A percentile compares a stretch with the other conserved stretches of the same genome.
These are phyloP conservation scores for Podosphaera aphanis DNA, from an alignment of 2,329 filamentous ascomycete genomes.

Conservation along the genomic window DNA sequence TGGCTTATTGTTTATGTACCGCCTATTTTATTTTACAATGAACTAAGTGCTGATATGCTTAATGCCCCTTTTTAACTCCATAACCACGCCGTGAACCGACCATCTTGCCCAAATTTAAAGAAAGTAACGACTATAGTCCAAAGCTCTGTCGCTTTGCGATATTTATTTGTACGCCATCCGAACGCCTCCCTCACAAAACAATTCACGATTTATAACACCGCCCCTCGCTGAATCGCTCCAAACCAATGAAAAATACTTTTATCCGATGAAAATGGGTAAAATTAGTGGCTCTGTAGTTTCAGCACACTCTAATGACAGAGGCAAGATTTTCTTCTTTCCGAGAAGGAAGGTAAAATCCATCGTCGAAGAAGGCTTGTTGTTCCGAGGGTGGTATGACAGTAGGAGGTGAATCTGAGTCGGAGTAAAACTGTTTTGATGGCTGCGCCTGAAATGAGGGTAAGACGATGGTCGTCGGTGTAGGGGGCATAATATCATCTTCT, in stretches of 20 bases:
- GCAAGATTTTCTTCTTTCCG: slow-evolving; percentile 20
- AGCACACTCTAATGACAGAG: slow-evolving; percentile 24
- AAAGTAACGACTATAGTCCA: too few species aligned
- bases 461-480: slow-evolving; percentile 19
- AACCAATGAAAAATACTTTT: neutral
- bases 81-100: too few species aligned
- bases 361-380: slow-evolving; percentile 21
- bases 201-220: neutral
- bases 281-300: slow-evolving; percentile 1
- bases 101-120: too few species aligned
- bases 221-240: neutral
- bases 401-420: slow-evolving; percentile 8
- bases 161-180: neutral
- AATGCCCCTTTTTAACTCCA: too few species aligned
- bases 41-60: too few species aligned
- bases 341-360: slow-evolving; percentile 24
- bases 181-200: neutral
- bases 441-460: slow-evolving; percentile 38
- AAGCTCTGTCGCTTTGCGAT: neutral
- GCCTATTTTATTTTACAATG: too few species aligned
- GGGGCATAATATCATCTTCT: slow-evolving; percentile 51
- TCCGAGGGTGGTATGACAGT: slow-evolving; percentile 15
- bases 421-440: slow-evolving; percentile 20
- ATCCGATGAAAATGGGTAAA: neutral
- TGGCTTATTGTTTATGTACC: too few species aligned